phyloP scores from a whole-genome alignment of 139 green algal genomes.

The Tetratostichococcus sp. region DNA sequence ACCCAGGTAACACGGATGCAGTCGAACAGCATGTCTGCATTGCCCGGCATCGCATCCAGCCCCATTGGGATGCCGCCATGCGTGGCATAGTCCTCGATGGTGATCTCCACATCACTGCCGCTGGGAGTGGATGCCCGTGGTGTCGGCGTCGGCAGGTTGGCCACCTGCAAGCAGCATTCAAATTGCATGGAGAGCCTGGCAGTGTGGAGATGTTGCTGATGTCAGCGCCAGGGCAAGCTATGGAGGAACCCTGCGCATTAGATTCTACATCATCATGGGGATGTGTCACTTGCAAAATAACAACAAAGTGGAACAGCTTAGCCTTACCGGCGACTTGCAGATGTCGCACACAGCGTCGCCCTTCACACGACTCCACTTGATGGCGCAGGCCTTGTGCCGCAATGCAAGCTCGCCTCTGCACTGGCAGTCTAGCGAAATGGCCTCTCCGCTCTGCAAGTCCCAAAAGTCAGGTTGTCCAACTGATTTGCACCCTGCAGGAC shows the following conservation, averaged over 20 bases:
- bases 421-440: constrained; percentile 64
- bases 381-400: constrained; percentile 68
- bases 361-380: constrained; percentile 80
- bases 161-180: background rate
- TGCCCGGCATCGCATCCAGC: constrained; percentile 20
- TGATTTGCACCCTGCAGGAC: too few species aligned
- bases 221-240: too few species aligned
- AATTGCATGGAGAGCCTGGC: too few species aligned
- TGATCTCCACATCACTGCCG: constrained; percentile 17
- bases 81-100: background rate
- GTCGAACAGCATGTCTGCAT: constrained; percentile 76
- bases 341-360: constrained; percentile 54
- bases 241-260: too few species aligned
- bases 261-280: too few species aligned
- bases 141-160: constrained; percentile 46
- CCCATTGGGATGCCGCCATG: background rate
- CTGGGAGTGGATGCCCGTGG: constrained; percentile 15
- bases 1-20: constrained; percentile 76
- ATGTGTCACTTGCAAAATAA: too few species aligned
- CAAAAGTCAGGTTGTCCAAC: too few species aligned
- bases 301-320: too few species aligned
- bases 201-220: too few species aligned
- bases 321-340: constrained; percentile 51
- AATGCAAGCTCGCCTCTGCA: constrained; percentile 79
- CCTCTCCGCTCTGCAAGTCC: constrained; percentile 59